Base-by-base conservation (phyloP, 495 filamentous ascomycete species). In the Penicillium turbatum region DNA sequence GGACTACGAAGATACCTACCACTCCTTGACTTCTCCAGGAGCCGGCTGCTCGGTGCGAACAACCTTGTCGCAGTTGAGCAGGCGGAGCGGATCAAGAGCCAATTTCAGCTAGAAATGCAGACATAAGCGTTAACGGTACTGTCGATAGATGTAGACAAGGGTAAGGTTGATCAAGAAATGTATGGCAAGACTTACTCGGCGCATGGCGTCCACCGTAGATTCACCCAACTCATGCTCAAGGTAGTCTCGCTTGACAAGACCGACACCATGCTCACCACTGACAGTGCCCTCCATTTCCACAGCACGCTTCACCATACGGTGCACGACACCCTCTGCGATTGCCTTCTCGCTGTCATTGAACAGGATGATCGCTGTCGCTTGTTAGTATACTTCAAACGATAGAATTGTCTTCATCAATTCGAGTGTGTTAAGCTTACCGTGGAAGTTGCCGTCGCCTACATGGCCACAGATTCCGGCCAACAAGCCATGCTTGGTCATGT, bases 51-150 rank as follows among this genome's bases (percentile, higher is more conserved):
- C 68, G 21, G 73, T 63, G 41, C 82, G 72, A 21, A 86, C 76
- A 44, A 86, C 74, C 61, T 87, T 87, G 67, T 87, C 83, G 54
- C 80, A 84, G 62, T 87, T 87, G 30, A 86, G 76, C 50, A 86
- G 54, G 61, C 84, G 82, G 21, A 82, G 72, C 7, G 84, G 84
- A 61, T 87, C 84, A 55, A 82, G 80, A 6, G 84, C 82, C 57
- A 80, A 67, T 73, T 87, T 87, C 39, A 86, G 63, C 82, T 85
- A 55, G 38, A 27, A 39, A 51, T 29, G 37, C 11, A 52, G 45
- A 35, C 30, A 45, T n/a, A 8, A 51, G 27, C 46, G 55, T 66
- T 53, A 61, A 46, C 34, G 48, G 8, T 26, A 9, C 34, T 36
- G 13, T 51, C 41, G 6, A 40, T 49, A 8, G 12, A 31, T 21